Evolutionary conservation across 2,329 filamentous ascomycete species (phyloP), one percentile per base, ranked within the genome.

Genomic region (Trichoderma brevicompactum): DNA sequence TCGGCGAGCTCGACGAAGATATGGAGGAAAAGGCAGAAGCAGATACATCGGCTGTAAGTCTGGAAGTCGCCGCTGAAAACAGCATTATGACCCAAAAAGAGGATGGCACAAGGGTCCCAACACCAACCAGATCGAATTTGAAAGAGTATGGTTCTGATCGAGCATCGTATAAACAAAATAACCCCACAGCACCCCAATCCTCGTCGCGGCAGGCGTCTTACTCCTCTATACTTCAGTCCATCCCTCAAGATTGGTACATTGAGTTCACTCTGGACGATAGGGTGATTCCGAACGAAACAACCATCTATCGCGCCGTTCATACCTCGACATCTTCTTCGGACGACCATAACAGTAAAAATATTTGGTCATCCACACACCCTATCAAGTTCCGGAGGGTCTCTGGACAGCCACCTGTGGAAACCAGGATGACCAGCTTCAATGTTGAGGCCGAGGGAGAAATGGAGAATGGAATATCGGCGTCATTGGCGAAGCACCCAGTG

Each of bases 181-280:
- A 82, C 5, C 79, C 83, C 6, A 81, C 82, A 2, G 79, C 83
- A 23, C 78, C 83, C 1, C 74, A 86, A 0, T 81, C 89, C 15
- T 84, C 88, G 9, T 84, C 88, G 8, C 85, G 89, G 9, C 85
- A 89, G 2, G 87, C 92, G 77, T 92, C 93, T 0, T 97, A 97
- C 76, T 90, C 93, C 28, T 91, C 92, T 60, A 92, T 92, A 4
- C 86, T 96, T 60, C 91, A 94, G 70, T 83, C 91, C 13, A 82
- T 87, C 0, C 92, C 94, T 1, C 91, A 96, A 74, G 94, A 98
- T 74, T 99, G 95, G 95, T 94, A 99, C 73, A 93, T 99, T 67
- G 92, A 98, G 73, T 99, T 99, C 78, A 94, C 87, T 70, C 85
- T 98, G 56, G 90, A 96, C 69, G 90, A 86, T 61, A 92, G 93